Conservation (phyloP, 495 filamentous ascomycete genomes). For the Penicillium ochrochloron region DNA sequence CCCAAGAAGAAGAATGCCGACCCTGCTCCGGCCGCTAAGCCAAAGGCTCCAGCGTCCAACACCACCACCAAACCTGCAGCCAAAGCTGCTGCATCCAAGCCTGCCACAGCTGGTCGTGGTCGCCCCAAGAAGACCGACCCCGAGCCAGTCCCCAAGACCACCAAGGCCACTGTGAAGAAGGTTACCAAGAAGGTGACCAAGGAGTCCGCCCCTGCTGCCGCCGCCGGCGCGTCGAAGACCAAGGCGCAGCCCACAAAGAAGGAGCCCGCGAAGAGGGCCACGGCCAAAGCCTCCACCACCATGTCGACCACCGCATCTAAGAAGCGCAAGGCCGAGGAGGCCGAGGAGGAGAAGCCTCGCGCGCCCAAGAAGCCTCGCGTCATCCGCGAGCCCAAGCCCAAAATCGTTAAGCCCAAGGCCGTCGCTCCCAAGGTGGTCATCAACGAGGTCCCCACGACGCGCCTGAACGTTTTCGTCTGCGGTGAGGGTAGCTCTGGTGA, state of each 20-base stretch:
- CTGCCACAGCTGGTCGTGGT: conserved; percentile 13
- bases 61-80: conserved; percentile 21
- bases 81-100: conserved; percentile 15
- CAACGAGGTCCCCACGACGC: conserved; percentile 48
- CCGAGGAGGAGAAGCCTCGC: conserved; percentile 35
- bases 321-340: conserved; percentile 49
- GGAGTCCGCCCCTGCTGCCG: conserved; percentile 6
- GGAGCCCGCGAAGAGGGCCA: conserved; percentile 26
- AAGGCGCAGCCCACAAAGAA: conserved; percentile 20
- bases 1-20: conserved; percentile 38
- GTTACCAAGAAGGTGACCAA: conserved; percentile 8
- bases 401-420: conserved; percentile 30
- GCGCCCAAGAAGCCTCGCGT: conserved; percentile 34
- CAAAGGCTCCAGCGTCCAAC: conserved; percentile 13
- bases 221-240: conserved; percentile 11
- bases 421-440: conserved; percentile 42
- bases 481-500: conserved; percentile 72
- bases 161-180: conserved; percentile 17
- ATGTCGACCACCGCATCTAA: conserved; percentile 27
- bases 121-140: conserved; percentile 28
- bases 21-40: conserved; percentile 13
- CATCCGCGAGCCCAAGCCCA: conserved; percentile 24
- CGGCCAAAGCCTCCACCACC: conserved; percentile 20
- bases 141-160: not conserved
- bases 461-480: conserved; percentile 69